These are phyloP conservation scores for Prunus armeniaca DNA, from an alignment of 306 rosid species.

Conservation along the genomic window DNA sequence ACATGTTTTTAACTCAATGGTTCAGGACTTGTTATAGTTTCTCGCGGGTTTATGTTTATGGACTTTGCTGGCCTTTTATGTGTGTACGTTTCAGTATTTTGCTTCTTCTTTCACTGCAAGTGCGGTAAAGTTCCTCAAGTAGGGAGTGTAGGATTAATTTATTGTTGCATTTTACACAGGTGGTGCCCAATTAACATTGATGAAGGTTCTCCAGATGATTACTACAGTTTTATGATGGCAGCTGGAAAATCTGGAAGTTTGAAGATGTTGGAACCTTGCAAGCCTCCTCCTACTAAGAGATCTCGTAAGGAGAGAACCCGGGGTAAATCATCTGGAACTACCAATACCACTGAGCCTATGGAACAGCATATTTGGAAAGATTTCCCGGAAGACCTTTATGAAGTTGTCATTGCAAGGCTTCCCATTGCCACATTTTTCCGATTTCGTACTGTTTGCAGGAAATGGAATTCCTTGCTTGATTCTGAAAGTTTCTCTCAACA, in stretches of 20 bases:
- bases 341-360: constrained; percentile 56
- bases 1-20: background rate
- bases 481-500: constrained; percentile 72
- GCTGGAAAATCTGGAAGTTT: constrained; percentile 53
- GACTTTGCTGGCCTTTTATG: constrained; percentile 2
- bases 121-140: constrained; percentile 1
- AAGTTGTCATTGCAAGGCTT: constrained; percentile 83
- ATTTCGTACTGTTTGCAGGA: constrained; percentile 72
- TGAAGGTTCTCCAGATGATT: constrained; percentile 63
- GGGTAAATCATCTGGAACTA: constrained; percentile 45
- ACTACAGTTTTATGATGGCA: constrained; percentile 61
- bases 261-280: constrained; percentile 55
- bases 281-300: constrained; percentile 63
- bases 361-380: constrained; percentile 76
- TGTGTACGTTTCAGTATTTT: background rate
- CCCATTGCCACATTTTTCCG: constrained; percentile 76
- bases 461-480: constrained; percentile 74
- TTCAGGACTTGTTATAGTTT: background rate
- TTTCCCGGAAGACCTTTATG: constrained; percentile 81
- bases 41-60: background rate
- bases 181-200: constrained; percentile 59
- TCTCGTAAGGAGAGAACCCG: constrained; percentile 52
- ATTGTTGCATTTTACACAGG: constrained; percentile 38
- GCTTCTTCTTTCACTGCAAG: background rate
- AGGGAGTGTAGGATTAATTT: constrained; percentile 18